phyloP scores from a whole-genome alignment of 768 basidiomycete genomes.

The Amanita pseudoporphyria region DNA sequence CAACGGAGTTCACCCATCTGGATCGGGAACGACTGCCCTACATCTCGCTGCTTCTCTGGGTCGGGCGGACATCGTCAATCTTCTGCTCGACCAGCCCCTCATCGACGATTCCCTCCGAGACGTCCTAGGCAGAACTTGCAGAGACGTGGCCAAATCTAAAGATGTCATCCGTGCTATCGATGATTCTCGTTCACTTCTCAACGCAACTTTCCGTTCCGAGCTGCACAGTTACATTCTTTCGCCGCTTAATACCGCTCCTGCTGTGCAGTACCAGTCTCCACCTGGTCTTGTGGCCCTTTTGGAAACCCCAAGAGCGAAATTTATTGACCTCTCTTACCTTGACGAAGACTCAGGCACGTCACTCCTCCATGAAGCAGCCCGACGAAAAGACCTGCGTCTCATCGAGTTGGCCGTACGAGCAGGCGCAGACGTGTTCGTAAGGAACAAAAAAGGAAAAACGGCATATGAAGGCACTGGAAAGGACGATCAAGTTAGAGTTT shows the following conservation, averaged over 20 bases:
- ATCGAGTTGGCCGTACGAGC: constrained; percentile 79
- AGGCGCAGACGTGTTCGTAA: constrained; percentile 83
- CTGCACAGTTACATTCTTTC: constrained; percentile 69
- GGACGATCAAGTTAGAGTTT: constrained; percentile 75
- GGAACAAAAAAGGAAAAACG: constrained; percentile 65
- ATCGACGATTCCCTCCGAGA: constrained; percentile 77
- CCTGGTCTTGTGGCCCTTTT: constrained; percentile 42
- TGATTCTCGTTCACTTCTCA: constrained; percentile 70
- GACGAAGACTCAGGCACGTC: constrained; percentile 73
- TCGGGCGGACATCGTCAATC: constrained; percentile 57
- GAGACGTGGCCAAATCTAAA: constrained; percentile 63
- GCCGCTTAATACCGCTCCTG: constrained; percentile 28
- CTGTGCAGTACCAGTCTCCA: constrained; percentile 16
- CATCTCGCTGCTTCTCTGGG: constrained; percentile 64
- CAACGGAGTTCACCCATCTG: constrained; percentile 65
- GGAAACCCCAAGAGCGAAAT: constrained; percentile 55
- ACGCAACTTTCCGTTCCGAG: constrained; percentile 64
- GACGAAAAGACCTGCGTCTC: constrained; percentile 68
- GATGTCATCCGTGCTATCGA: constrained; percentile 61
- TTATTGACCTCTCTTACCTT: constrained; percentile 70
- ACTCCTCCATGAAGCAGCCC: constrained; percentile 81
- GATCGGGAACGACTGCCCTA: constrained; percentile 65
- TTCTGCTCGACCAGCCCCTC: constrained; percentile 70
- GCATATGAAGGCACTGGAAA: constrained; percentile 61
- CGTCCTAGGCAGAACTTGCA: constrained; percentile 50